Base-by-base conservation (phyloP, 148 eudicot genomes). In the Rhododendron vialii region DNA sequence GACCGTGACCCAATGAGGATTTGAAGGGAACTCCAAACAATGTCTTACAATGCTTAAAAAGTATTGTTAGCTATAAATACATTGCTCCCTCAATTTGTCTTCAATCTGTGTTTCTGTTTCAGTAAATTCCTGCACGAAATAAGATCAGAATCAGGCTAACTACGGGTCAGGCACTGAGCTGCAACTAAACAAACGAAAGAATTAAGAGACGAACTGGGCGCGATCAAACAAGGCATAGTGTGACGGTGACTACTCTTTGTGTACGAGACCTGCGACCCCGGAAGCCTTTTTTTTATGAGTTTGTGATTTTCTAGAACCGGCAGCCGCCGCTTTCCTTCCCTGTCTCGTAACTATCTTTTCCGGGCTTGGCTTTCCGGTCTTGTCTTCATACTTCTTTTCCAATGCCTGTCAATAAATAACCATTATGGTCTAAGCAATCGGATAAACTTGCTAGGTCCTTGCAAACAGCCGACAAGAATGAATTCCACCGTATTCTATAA, bases 371-470 rank as follows among this genome's bases (percentile, higher is more conserved):
- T 87, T 65, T 84, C 99, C 95, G 12, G 95, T 94, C 86, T 24
- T 86, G 84, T 92, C 92, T 88, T 96, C 98, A 14, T 92, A 95
- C 86, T 93, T 93, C 84, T 85, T 89, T 85, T 96, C 99, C 87
- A 94, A 82, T 35, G 91, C 93, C 99, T 96, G 94, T 71, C 43
- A 67, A 26, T 15, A 77, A 75, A 7, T 63, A 63, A 9, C 26
- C 33, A 82, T 35, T 71, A 77, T 15, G 55, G 17, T 35, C 50
- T 41, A 82, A 82, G 45, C 69, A 22, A 36, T 33, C 51, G 0
- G 10, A 67, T 41, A n/a, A 9, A 75, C 38, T 59, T 82, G 59
- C 43, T 7, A 18, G 13, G 78, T 75, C 75, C 17, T 57, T 13
- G 53, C 50, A 57, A 77, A 71, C 15, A 11, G 48, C 7, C 48